Conservation (phyloP, 2,329 filamentous ascomycete species). For the Moelleriella libera region DNA sequence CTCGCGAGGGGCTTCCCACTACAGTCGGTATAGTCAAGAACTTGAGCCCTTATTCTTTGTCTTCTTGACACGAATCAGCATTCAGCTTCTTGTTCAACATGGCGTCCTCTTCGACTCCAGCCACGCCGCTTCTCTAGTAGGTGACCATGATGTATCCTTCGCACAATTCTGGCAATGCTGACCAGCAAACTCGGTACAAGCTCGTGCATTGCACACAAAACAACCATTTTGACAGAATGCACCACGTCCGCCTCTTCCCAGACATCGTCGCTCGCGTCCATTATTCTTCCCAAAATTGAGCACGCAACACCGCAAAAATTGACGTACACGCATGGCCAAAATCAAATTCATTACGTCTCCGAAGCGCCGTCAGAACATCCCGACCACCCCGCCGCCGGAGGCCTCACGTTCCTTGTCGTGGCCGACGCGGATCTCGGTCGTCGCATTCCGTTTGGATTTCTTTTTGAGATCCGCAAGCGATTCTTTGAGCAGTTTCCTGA, state of each 20-base stretch:
- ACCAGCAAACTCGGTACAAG: slow-evolving; percentile 26
- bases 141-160: slow-evolving; percentile 12
- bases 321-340: slow-evolving; percentile 81
- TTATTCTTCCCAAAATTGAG: slow-evolving; percentile 89
- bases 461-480: slow-evolving; percentile 78
- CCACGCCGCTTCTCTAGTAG: slow-evolving; percentile 62
- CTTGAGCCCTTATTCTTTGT: too few relatives aligned
- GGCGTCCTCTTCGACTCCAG: slow-evolving; percentile 56
- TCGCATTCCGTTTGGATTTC: slow-evolving; percentile 82
- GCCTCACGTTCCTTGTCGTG: slow-evolving; percentile 84
- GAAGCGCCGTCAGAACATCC: slow-evolving; percentile 59
- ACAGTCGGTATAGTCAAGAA: too few relatives aligned
- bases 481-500: slow-evolving; percentile 61
- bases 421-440: slow-evolving; percentile 69
- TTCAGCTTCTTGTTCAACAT: slow-evolving; percentile 21
- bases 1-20: too few relatives aligned
- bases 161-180: not conserved
- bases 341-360: slow-evolving; percentile 93
- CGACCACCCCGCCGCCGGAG: slow-evolving; percentile 49
- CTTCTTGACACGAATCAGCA: too few relatives aligned
- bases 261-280: slow-evolving; percentile 74
- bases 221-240: slow-evolving; percentile 86
- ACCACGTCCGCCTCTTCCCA: slow-evolving; percentile 72
- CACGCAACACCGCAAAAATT: slow-evolving; percentile 73
- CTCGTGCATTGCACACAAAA: slow-evolving; percentile 86